Percentiles rank a stretch among this genome's conserved stretches.
Conservation (phyloP, 208 protist genomes). For the Leishmania major region DNA sequence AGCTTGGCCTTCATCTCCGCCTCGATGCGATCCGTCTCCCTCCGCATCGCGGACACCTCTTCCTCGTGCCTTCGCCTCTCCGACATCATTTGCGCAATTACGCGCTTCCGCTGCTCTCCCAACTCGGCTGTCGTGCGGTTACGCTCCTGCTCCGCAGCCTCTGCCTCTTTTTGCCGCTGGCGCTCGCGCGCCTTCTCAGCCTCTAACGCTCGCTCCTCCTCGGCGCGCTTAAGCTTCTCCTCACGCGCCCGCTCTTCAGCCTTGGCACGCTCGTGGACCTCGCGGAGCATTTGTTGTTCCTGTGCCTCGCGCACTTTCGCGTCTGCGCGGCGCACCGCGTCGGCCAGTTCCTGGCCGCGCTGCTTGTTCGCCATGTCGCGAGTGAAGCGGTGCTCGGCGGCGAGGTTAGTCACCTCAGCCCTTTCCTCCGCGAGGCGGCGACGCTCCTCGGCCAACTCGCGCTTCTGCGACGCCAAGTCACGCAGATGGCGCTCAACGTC, state of each 20-base stretch:
- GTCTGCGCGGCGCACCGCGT: slow-evolving; percentile 62
- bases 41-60: slow-evolving; percentile 77
- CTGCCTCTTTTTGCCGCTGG: slow-evolving; percentile 38
- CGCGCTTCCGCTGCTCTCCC: slow-evolving; percentile 55
- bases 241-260: slow-evolving; percentile 46
- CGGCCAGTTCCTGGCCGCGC: slow-evolving; percentile 66
- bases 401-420: slow-evolving; percentile 41
- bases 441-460: slow-evolving; percentile 65
- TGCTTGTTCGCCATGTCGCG: slow-evolving; percentile 50
- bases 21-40: slow-evolving; percentile 86
- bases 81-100: slow-evolving; percentile 64
- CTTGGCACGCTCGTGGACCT: slow-evolving; percentile 41
- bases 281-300: slow-evolving; percentile 45
- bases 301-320: slow-evolving; percentile 66
- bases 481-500: slow-evolving; percentile 76
- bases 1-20: slow-evolving; percentile 88
- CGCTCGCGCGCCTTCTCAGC: slow-evolving; percentile 45
- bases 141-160: slow-evolving; percentile 52
- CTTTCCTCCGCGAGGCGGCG: slow-evolving; percentile 60
- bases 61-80: slow-evolving; percentile 72
- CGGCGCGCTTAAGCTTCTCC: slow-evolving; percentile 37
- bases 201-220: slow-evolving; percentile 45
- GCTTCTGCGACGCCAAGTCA: slow-evolving; percentile 74
- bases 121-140: slow-evolving; percentile 61
- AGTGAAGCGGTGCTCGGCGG: slow-evolving; percentile 46